Evolutionary conservation across 176 grass and related monocot species (phyloP), one percentile per base, ranked within the genome.

Genomic region (Saccharum spontaneum): DNA sequence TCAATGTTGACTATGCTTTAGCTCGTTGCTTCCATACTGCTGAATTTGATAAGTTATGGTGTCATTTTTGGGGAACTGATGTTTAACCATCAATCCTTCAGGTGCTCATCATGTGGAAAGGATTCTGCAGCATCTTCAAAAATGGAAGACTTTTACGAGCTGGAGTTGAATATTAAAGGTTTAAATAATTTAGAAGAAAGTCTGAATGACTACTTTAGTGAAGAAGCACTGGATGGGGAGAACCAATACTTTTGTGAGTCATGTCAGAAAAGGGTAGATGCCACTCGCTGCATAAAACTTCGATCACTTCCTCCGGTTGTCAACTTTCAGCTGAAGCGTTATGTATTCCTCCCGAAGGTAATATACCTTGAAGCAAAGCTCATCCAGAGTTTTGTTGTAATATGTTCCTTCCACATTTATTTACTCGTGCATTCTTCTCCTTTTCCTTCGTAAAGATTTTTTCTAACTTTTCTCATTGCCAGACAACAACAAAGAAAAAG

Each of bases 401-500:
- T 71, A 45, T 37, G 67, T 85, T 85, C 14, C 33, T 59, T 45
- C 15, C 16, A 14, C 45, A 28, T 61, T 70, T 71, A 2, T 75
- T 45, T 74, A 66, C 36, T 13, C 73, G 8, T 74, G n/a, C 14
- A 30, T 79, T 45, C 62, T 81, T 85, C 3, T 74, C 24, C 24
- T 31, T 81, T 38, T 43, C 9, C 69, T 84, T 63, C 84, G 60
- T 80, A 33, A 69, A 87, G 8, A 41, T 28, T 43, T 49, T 69
- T 7, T 81, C 70, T 79, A 69, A 70, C 41, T 76, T 75, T 28
- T 86, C 80, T 83, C 54, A 37, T 83, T 39, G 16, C 23, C 79
- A 99, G 97, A 99, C 97, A 76, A 99, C 97, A 59, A 99, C 88
- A 6, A 99, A 91, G 90, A 99, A 97, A 89, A 99, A 99, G 65